Conservation (phyloP, 306 rosid species). For the Lotus japonicus region DNA sequence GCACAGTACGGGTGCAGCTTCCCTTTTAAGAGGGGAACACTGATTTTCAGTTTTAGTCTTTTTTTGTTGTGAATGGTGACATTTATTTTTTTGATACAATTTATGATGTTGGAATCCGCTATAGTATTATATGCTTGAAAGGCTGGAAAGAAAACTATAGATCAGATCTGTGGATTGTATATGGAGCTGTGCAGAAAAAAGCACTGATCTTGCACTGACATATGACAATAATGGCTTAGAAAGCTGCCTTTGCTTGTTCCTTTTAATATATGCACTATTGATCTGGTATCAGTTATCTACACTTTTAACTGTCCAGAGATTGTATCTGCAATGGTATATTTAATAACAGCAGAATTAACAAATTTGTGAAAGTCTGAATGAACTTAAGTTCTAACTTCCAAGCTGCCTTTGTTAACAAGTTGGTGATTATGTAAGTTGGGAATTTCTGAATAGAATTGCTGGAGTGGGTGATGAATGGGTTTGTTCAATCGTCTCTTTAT, state of each 20-base stretch:
- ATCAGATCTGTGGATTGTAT: neutral
- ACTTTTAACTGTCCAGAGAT: neutral
- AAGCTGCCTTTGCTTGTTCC: neutral
- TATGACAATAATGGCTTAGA: neutral
- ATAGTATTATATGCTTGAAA: neutral
- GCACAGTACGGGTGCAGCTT: too few relatives aligned
- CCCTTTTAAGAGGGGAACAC: too few relatives aligned
- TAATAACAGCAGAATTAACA: neutral
- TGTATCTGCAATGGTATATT: neutral
- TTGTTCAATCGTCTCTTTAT: neutral
- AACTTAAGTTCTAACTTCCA: neutral
- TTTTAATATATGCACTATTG: neutral
- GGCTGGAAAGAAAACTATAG: neutral
- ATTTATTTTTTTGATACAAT: neutral
- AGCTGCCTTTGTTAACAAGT: neutral
- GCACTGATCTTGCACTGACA: neutral
- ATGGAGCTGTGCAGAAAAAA: neutral
- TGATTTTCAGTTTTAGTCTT: too few relatives aligned
- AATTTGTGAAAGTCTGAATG: neutral
- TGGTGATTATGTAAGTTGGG: neutral
- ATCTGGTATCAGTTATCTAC: neutral
- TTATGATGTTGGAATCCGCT: too few relatives aligned
- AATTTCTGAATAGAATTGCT: neutral
- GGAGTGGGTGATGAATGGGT: neutral
- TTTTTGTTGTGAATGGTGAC: too few relatives aligned